phyloP scores from a whole-genome alignment of 345 rosid genomes.

The Gossypium stocksii region DNA sequence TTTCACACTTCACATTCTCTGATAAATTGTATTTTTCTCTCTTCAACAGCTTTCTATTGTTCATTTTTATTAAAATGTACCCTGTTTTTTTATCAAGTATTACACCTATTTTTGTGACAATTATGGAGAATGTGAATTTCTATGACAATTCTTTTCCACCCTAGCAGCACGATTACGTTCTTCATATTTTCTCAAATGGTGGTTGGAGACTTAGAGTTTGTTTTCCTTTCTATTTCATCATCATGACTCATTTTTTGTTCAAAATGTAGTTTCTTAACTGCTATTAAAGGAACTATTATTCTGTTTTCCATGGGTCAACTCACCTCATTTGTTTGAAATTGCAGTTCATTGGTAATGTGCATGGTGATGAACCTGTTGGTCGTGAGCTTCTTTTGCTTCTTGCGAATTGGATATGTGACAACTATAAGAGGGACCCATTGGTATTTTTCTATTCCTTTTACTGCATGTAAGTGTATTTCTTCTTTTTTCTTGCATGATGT shows the following conservation, averaged over 20 bases:
- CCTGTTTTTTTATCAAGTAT: not conserved
- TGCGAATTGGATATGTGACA: slow-evolving; percentile 94
- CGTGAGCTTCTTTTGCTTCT: slow-evolving; percentile 78
- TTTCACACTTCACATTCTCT: not conserved
- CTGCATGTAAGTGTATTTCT: slow-evolving; percentile 1
- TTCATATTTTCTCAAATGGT: not conserved
- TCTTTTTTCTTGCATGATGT: not conserved
- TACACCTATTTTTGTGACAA: not conserved
- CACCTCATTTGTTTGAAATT: slow-evolving; percentile 19
- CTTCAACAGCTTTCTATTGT: not conserved
- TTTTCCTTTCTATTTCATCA: not conserved
- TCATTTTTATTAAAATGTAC: not conserved
- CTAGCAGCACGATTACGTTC: not conserved
- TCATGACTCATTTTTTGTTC: not conserved
- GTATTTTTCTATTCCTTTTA: slow-evolving; percentile 38
- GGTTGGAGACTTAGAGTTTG: not conserved
- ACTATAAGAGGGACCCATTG: slow-evolving; percentile 66
- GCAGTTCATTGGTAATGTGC: slow-evolving; percentile 94
- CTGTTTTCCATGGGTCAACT: not conserved
- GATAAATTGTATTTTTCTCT: not conserved
- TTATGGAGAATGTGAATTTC: not conserved
- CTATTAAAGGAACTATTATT: slow-evolving; percentile 9
- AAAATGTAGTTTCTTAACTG: not conserved
- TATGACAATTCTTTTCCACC: not conserved
- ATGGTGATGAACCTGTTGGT: slow-evolving; percentile 95